Conservation (phyloP, 2,329 filamentous ascomycete species). For the Apiospora malaysiana region DNA sequence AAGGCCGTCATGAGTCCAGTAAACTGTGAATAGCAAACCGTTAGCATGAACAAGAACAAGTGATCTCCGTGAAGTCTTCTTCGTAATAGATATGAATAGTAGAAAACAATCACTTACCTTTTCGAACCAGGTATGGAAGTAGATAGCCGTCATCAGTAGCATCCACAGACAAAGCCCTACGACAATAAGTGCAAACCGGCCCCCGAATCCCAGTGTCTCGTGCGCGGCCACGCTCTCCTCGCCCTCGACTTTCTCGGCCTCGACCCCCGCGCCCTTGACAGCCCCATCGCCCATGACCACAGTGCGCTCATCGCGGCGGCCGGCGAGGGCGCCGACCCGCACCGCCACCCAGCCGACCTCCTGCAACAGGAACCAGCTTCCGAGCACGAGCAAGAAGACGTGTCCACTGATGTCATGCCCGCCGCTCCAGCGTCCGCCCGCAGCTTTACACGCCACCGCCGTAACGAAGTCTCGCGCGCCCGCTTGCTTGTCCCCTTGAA, state of each 20-base stretch:
- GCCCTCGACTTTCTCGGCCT: constrained; percentile 40
- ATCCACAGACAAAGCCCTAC: constrained; percentile 86
- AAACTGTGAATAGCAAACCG: constrained; percentile 45
- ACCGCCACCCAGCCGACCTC: constrained; percentile 71
- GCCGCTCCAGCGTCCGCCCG: constrained; percentile 86
- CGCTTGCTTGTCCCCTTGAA: constrained; percentile 48
- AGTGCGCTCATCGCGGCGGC: constrained; percentile 65
- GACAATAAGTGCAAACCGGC: constrained; percentile 66
- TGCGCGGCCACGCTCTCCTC: constrained; percentile 32
- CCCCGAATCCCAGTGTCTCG: constrained; percentile 50
- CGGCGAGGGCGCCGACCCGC: constrained; percentile 46
- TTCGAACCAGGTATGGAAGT: constrained; percentile 98
- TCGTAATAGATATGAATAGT: not conserved
- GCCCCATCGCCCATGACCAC: constrained; percentile 72
- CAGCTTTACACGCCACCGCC: constrained; percentile 79
- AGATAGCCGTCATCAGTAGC: constrained; percentile 97
- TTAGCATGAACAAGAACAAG: not conserved
- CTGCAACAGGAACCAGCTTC: constrained; percentile 80
- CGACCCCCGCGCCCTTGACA: constrained; percentile 63
- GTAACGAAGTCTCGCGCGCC: constrained; percentile 61
- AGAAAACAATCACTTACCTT: constrained; percentile 65
- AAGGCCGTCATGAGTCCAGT: constrained; percentile 48
- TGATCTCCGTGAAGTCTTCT: not conserved
- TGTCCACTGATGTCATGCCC: constrained; percentile 97
- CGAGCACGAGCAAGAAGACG: constrained; percentile 88